A percentile compares a stretch with the other conserved stretches of the same genome.
phyloP scores from a whole-genome alignment of 2,329 filamentous ascomycete genomes.

The Grosmannia serpens region DNA sequence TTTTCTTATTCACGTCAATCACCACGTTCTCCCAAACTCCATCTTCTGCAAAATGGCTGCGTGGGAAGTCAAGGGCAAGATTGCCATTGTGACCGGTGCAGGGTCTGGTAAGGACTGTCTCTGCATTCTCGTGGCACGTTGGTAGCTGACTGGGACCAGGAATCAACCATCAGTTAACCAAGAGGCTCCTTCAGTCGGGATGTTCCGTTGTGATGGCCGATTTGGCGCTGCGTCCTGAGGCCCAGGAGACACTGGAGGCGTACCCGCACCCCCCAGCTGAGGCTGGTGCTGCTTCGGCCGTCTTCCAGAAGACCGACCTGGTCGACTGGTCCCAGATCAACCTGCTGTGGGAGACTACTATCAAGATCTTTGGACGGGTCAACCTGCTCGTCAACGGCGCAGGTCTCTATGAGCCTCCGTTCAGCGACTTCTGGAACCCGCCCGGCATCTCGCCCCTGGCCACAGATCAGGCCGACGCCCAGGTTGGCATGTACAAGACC shows the following conservation, averaged over 20 bases:
- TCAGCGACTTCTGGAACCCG: constrained; percentile 30
- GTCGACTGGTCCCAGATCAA: constrained; percentile 27
- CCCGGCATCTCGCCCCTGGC: constrained; percentile 22
- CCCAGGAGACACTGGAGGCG: constrained; percentile 20
- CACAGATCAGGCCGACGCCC: constrained; percentile 7
- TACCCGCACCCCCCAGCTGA: background rate
- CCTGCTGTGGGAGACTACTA: constrained; percentile 22
- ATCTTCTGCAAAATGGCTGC: background rate
- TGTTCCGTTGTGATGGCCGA: constrained; percentile 37
- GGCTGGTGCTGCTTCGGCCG: constrained; percentile 16
- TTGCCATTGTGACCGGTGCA: constrained; percentile 42
- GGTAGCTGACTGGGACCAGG: constrained; percentile 14
- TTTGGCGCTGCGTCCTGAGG: constrained; percentile 28
- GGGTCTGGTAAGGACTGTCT: constrained; percentile 31
- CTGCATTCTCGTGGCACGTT: background rate
- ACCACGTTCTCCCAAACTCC: background rate
- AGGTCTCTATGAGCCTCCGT: constrained; percentile 33
- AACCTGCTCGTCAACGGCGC: constrained; percentile 34
- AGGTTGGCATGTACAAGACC: constrained; percentile 17
- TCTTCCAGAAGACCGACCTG: constrained; percentile 33
- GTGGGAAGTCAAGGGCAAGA: constrained; percentile 21
- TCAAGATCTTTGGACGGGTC: constrained; percentile 24
- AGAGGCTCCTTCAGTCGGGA: constrained; percentile 25
- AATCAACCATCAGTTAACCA: constrained; percentile 32
- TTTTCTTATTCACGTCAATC: background rate